phyloP scores from a whole-genome alignment of 1,139 yeast species.

The Suhomyces wounanorum region DNA sequence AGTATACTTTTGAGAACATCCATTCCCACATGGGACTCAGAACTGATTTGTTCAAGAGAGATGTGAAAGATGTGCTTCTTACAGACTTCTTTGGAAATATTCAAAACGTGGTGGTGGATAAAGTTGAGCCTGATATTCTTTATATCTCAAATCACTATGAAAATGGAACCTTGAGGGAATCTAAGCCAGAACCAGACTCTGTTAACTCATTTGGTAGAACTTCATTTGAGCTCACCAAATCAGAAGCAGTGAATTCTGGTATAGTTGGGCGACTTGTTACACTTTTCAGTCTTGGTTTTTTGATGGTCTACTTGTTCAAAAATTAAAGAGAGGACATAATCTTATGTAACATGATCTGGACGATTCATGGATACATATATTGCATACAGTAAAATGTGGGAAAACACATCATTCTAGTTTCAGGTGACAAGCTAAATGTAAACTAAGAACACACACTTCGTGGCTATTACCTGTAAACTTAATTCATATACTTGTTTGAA shows the following conservation, averaged over 20 bases:
- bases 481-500: not conserved
- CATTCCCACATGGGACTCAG: slow-evolving; percentile 93
- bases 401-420: not conserved
- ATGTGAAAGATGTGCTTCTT: slow-evolving; percentile 67
- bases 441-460: not conserved
- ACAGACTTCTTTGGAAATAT: slow-evolving; percentile 97
- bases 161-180: slow-evolving; percentile 15
- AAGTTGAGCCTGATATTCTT: slow-evolving; percentile 49
- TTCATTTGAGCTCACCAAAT: slow-evolving; percentile 3
- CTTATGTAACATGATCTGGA: not conserved
- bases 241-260: not conserved
- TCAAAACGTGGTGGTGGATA: slow-evolving; percentile 75
- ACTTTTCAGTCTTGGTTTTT: not conserved
- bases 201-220: not conserved
- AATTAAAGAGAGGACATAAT: not conserved
- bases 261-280: not conserved
- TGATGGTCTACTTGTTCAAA: not conserved
- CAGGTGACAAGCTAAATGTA: not conserved
- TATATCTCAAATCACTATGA: slow-evolving; percentile 33
- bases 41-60: slow-evolving; percentile 72
- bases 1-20: slow-evolving; percentile 79
- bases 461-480: not conserved
- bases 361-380: not conserved
- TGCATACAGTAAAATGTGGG: not conserved
- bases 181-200: not conserved